Base-by-base conservation (phyloP, 345 rosid genomes). In the Citrus sp. region DNA sequence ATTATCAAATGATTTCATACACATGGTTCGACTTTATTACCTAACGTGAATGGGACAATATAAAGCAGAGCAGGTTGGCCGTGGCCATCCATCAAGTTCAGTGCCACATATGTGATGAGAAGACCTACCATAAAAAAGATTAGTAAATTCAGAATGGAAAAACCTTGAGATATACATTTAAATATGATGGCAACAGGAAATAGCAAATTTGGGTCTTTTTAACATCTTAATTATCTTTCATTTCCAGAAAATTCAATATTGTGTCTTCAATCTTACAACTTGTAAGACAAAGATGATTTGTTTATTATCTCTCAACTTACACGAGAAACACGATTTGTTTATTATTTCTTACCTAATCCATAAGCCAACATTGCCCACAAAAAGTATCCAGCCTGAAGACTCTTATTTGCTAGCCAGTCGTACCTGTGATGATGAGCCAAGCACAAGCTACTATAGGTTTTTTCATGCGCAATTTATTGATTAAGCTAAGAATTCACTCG, bases 11-110 rank as follows among this genome's bases (percentile, higher is more conserved):
- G 34, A 32, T 38, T 73, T 49, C 60, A 25, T 6, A 32, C 0
- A 2, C 22, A 28, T 59, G 72, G 37, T 7, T 6, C 0, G 12
- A 64, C 46, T 64, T 56, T 27, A 70, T 85, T 92, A 96, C 99
- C 99, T 1, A 96, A 91, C 5, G 94, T 94, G 82, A 96, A 96
- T 4, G 99, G 98, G 70, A 92, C 98, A 40, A 96, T 94, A 85
- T 96, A 96, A 69, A 94, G 95, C 80, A 94, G 79, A 27, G 99
- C 99, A 0, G 97, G 98, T 80, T 93, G 98, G 61, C 99, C 99
- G 14, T 90, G 99, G n/a, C 98, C 98, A 75, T 92, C 98, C 98
- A 94, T 93, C 82, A 96, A 84, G 84, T 92, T 92, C 42, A 96
- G 83, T 38, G 98, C 99, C 78, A 96, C 93, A 56, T 96, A 96